Evolutionary conservation across 352 stramenopile species (phyloP).

Genomic region (Blastocystis sp.): DNA sequence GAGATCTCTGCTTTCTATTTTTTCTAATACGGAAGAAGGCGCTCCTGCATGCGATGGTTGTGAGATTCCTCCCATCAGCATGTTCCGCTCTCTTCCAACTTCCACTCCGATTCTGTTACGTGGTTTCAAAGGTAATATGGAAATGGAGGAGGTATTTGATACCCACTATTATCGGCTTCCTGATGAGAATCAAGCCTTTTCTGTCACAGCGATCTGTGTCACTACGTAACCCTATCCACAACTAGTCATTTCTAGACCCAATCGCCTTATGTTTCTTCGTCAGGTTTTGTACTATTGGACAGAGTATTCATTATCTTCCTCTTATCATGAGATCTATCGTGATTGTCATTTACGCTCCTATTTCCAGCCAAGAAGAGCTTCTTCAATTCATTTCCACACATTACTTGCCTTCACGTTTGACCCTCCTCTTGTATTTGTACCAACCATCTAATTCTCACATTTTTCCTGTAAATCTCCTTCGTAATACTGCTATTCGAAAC

Average conservation of each 20-base stretch:
- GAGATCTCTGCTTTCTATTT: neutral
- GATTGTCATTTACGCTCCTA: neutral
- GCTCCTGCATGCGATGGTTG: slow-evolving; percentile 5
- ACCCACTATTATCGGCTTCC: neutral
- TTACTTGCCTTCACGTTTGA: neutral
- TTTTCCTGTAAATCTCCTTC: slow-evolving; percentile 57
- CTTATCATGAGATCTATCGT: neutral
- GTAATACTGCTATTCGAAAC: slow-evolving; percentile 46
- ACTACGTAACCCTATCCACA: neutral
- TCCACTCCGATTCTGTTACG: neutral
- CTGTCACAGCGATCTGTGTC: slow-evolving; percentile 9
- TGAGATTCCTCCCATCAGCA: neutral
- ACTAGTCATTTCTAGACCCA: neutral
- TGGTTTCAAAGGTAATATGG: neutral
- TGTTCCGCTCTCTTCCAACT: neutral
- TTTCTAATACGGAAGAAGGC: neutral
- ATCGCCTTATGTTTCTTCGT: slow-evolving; percentile 3
- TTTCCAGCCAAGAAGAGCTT: neutral
- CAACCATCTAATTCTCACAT: neutral
- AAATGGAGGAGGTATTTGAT: neutral
- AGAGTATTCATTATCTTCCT: neutral
- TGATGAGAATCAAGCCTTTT: neutral
- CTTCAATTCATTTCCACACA: neutral
- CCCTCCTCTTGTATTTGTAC: neutral
- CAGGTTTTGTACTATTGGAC: slow-evolving; percentile 28